Evolutionary conservation across 2,329 filamentous ascomycete species (phyloP), one percentile per base, ranked within the genome.

Genomic region (Apiospora sp.): DNA sequence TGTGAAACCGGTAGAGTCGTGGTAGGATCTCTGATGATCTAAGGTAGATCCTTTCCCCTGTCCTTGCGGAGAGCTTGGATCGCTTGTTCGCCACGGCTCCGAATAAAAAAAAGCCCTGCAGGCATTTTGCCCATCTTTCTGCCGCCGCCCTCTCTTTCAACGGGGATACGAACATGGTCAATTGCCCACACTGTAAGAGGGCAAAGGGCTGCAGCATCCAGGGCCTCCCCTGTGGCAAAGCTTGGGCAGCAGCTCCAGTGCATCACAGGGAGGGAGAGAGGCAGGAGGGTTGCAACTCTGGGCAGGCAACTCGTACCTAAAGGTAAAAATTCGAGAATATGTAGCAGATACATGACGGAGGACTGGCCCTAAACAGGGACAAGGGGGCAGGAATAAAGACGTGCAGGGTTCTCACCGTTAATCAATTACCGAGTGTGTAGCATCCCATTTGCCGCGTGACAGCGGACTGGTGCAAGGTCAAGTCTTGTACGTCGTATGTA

Each of bases 371-470:
- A 24, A 51, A 51, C 49, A 51, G n/a, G 49, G 49, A 49, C 19
- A 49, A 49, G n/a, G 48, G 48, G n/a, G 4, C 4, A 27, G n/a
- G 10, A 34, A 41, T n/a, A 7, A 30, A 49, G 67, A 37, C 27
- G 22, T 22, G 44, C 44, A 44, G 44, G 48, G 24, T n/a, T 41
- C 67, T 69, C 67, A 37, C 67, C 44, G 67, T 49, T 37, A 34
- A 37, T 49, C 67, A 69, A 69, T 69, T 69, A 69, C 67, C 67
- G 67, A 69, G 48, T 43, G 44, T 46, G 67, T 49, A 49, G 48
- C 67, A 69, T 69, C 67, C 43, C 67, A 69, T 34, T 46, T 69
- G 67, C 67, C 44, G 58, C 58, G 67, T 69, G 67, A 49, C 67
- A 69, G 67, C 67, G 67, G 67, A 48, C 67, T 68, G 43, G 41